phyloP scores from a whole-genome alignment of 2,329 filamentous ascomycete species.

The Colletotrichum echinochloae region DNA sequence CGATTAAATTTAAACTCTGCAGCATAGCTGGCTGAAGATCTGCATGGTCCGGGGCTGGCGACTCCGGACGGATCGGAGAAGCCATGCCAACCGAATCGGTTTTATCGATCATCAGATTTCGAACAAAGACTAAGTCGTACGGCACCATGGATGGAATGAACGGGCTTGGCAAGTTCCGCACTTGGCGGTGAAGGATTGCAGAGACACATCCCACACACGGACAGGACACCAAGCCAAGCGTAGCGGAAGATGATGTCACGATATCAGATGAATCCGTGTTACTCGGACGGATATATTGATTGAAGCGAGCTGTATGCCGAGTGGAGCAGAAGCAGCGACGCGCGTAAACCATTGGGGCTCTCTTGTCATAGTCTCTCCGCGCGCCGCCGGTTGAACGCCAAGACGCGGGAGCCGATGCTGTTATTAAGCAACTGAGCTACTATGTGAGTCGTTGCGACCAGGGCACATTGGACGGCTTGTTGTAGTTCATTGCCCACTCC shows the following conservation, averaged over 20 bases:
- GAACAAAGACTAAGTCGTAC: neutral
- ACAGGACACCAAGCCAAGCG: neutral
- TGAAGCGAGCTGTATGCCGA: neutral
- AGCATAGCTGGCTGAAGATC: neutral
- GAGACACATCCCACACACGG: neutral
- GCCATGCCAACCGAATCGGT: neutral
- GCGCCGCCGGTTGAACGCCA: neutral
- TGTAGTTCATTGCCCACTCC: neutral
- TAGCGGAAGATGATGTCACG: neutral
- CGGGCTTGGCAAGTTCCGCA: neutral
- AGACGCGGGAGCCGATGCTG: neutral
- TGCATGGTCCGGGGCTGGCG: neutral
- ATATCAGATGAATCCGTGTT: neutral
- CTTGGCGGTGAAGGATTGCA: neutral
- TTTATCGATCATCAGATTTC: neutral
- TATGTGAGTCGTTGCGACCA: neutral
- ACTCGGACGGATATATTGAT: neutral
- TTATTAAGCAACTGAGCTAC: neutral
- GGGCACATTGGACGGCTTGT: neutral
- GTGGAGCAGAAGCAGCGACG: neutral
- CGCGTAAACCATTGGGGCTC: neutral
- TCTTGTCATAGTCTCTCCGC: neutral
- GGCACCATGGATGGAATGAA: neutral
- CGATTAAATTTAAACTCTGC: neutral
- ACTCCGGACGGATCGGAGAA: neutral